Evolutionary conservation across 2,329 filamentous ascomycete species (phyloP), one percentile per base, ranked within the genome.

Genomic region (Dactylellina cionopaga): DNA sequence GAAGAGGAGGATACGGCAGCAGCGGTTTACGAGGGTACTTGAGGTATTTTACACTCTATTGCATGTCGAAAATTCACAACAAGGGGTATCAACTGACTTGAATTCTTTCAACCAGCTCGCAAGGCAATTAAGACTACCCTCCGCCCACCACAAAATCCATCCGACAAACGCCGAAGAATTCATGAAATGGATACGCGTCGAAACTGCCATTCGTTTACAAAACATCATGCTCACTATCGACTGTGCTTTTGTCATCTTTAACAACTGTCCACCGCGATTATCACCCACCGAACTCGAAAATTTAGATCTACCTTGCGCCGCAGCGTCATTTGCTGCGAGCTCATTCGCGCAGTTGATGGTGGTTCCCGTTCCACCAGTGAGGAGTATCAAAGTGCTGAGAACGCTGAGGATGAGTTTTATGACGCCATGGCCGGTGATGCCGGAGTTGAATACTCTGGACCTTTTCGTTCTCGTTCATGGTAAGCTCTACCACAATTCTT

Each of bases 211-310:
- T 24, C 58, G 66, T 5, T 22, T 71, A 7, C 58, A 64, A 43
- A 71, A 64, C 13, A 64, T 71, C 13, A 71, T 71, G 43, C 13
- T 71, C 13, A 64, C 66, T 1, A 64, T 71, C 17, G 66, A 71
- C 33, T 63, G 58, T n/a, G 66, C 66, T 1, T 71, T 71, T 15
- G 51, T 71, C 0, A 71, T 71, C 3, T 71, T 71, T 35, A 71
- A 71, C 44, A 71, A 71, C n/a, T 58, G 39, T 22, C 10, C 58
- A 19, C 58, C 66, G 1, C 66, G 66, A 5, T 49, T 71, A 17
- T 58, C 66, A 3, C 43, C 43, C 1, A 44, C 44, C 6, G 66
- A 71, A 19, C 39, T 71, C n/a, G 66, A 71, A 25, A 33, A 58
- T 7, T 35, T 71, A 27, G 66, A 71, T 41, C 44, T 71, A 9